Evolutionary conservation across 2,329 filamentous ascomycete genomes (phyloP), one percentile per base, ranked within the genome.

Genomic region (Fusarium nelsonii): DNA sequence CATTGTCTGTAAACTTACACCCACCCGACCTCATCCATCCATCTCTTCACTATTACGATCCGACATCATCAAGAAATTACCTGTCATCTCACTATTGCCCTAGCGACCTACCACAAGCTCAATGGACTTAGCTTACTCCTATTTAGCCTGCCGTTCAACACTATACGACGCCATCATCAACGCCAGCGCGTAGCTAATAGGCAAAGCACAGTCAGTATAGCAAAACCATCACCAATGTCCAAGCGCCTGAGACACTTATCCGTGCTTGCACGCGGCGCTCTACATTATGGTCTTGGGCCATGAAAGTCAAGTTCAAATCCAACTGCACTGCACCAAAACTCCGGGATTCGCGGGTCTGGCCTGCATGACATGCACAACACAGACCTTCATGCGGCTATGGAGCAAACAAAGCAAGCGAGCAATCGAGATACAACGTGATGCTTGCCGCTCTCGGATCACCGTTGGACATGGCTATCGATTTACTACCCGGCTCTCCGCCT

Each of bases 301-400:
- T 64, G 48, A 46, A 48, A 33, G 23, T 33, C 48, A 41, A 36
- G 28, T 41, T 39, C 43, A 58, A 33, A 51, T 51, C 34, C 34
- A 9, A 28, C 33, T 8, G 34, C 40, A 39, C 20, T 63, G 45
- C 40, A 51, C 16, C 32, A 53, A 40, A 52, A 52, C 34, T 46
- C 49, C 46, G 23, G 48, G 61, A 50, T 44, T 52, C 48, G 45
- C 45, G 49, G 37, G 32, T 46, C 48, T 57, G 43, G 44, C 33
- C 33, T 68, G 67, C 67, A 70, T 56, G 39, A 51, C 58, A 63
- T 48, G 53, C 30, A 33, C 46, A n/a, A 56, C 58, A 70, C 54
- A 70, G 67, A 63, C 63, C 61, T 63, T 32, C 51, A 18, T 68
- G 41, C 43, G 45, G 41, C 60, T 51, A 34, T 23, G 60, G 40